Percentiles rank a stretch among this genome's conserved stretches.
Evolutionary conservation across 192 early-diverging fungal genomes (phyloP).

Genomic region (Physocladia obscura): DNA sequence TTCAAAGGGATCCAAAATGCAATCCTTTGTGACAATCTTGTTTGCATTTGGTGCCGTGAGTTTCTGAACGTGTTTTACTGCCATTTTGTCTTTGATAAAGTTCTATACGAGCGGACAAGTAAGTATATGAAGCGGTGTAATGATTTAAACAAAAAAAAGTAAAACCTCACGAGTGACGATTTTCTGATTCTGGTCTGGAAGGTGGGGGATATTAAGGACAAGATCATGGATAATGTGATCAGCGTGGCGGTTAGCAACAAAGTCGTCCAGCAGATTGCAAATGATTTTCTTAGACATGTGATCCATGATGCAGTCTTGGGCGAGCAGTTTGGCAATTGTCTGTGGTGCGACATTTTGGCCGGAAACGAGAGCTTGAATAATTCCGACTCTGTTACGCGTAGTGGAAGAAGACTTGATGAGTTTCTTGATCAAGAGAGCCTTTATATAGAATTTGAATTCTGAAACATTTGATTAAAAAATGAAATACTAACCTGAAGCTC

Average conservation of each 20-base stretch:
- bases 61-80: too few relatives aligned
- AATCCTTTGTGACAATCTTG: too few relatives aligned
- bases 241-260: background rate
- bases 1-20: too few relatives aligned
- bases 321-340: background rate
- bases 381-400: constrained; percentile 1
- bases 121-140: too few relatives aligned
- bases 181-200: background rate
- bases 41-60: too few relatives aligned
- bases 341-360: background rate
- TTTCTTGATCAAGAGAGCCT: constrained; percentile 9
- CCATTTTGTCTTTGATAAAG: too few relatives aligned
- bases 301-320: constrained; percentile 6
- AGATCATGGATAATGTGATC: constrained; percentile 5
- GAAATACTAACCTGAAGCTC: background rate
- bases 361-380: background rate
- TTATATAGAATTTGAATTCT: background rate
- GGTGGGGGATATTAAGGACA: background rate
- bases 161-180: background rate
- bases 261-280: background rate
- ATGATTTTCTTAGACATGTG: background rate
- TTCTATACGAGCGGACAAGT: too few relatives aligned
- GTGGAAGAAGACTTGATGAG: background rate
- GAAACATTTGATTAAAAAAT: background rate
- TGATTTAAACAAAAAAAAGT: too few relatives aligned